Evolutionary conservation across 345 rosid genomes (phyloP).

Genomic region (Eucalyptus curtisii): DNA sequence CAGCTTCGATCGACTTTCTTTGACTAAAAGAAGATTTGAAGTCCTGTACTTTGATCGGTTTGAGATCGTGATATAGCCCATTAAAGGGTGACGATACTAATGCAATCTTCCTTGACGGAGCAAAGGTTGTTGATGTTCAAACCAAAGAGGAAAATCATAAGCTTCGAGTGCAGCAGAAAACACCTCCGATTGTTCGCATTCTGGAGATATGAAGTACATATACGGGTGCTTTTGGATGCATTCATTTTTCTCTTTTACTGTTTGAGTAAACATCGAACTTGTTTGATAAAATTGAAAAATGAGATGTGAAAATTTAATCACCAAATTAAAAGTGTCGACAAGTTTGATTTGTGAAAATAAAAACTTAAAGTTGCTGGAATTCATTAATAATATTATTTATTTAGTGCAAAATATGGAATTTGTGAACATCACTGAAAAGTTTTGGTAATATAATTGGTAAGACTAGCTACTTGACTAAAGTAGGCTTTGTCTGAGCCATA

Average conservation of each 20-base stretch:
- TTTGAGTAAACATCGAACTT: not conserved
- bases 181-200: not conserved
- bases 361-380: not conserved
- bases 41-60: not conserved
- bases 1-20: not conserved
- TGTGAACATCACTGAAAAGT: not conserved
- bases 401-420: not conserved
- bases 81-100: not conserved
- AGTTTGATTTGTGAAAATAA: not conserved
- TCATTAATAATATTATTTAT: not conserved
- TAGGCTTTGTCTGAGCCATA: not conserved
- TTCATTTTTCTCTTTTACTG: not conserved
- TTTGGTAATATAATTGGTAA: not conserved
- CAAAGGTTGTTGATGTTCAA: not conserved
- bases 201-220: not conserved
- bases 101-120: not conserved
- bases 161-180: not conserved
- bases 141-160: not conserved
- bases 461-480: not conserved
- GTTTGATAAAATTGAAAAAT: not conserved
- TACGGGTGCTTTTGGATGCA: not conserved
- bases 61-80: not conserved
- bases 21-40: not conserved
- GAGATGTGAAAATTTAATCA: not conserved
- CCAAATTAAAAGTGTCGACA: not conserved